phyloP scores from a whole-genome alignment of 225 moss, liverwort and hornwort genomes.

The Asterella californica region DNA sequence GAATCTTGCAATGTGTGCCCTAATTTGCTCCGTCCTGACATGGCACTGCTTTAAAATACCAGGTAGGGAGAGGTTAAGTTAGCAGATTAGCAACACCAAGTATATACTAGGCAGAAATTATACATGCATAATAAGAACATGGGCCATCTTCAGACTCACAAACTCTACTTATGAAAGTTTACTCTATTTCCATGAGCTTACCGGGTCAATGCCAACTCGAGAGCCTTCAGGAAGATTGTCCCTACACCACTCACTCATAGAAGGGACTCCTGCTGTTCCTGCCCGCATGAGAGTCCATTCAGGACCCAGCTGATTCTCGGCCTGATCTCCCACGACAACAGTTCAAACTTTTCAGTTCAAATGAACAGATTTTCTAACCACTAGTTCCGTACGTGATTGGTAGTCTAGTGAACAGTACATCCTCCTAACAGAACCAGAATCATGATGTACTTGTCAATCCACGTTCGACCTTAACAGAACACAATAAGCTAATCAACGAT shows the following conservation, averaged over 20 bases:
- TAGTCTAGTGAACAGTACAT: no score
- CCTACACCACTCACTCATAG: conserved; percentile 84
- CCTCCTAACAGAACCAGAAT: background rate
- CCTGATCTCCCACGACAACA: conserved; percentile 37
- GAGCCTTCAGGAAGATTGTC: conserved; percentile 78
- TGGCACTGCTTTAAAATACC: no score
- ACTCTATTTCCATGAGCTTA: conserved; percentile 28
- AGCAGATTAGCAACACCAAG: no score
- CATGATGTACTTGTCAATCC: background rate
- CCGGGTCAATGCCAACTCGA: conserved; percentile 91
- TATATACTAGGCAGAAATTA: no score
- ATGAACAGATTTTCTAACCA: background rate
- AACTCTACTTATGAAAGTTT: background rate
- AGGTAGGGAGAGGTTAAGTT: no score
- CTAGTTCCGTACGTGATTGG: background rate
- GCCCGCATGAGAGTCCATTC: conserved; percentile 98
- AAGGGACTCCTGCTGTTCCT: conserved; percentile 72
- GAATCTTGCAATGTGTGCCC: no score
- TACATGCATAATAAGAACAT: background rate
- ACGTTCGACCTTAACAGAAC: background rate
- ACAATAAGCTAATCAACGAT: background rate
- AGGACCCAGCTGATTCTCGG: conserved; percentile 78
- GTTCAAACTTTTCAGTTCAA: background rate
- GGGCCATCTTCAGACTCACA: background rate
- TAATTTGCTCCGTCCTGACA: no score